Conservation (phyloP, 2,329 filamentous ascomycete genomes). For the Corynespora cassiicola region DNA sequence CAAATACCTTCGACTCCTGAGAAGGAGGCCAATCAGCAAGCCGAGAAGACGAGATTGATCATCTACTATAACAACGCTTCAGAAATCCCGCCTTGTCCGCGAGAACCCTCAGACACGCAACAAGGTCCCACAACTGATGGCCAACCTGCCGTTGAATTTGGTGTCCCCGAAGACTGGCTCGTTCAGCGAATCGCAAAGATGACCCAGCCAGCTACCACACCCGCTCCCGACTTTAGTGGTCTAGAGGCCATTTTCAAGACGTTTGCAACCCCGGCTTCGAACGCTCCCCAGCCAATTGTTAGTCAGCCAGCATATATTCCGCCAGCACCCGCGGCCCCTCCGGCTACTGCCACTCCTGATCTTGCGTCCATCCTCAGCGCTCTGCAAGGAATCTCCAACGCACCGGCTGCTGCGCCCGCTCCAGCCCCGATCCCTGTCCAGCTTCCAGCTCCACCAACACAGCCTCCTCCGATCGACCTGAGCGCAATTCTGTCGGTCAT, state of each 20-base stretch:
- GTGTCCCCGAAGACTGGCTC: conserved; percentile 37
- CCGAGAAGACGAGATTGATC: conserved; percentile 55
- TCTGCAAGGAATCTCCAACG: conserved; percentile 26
- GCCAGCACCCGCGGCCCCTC: conserved; percentile 19
- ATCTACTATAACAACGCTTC: conserved; percentile 52
- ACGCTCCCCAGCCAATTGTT: conserved; percentile 11
- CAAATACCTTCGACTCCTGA: conserved; percentile 49
- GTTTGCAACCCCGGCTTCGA: conserved; percentile 22
- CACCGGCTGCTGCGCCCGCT: conserved; percentile 6
- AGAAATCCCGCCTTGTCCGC: conserved; percentile 55
- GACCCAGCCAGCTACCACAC: conserved; percentile 13
- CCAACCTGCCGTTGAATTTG: conserved; percentile 44
- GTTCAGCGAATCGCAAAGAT: conserved; percentile 29
- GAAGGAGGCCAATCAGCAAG: conserved; percentile 50
- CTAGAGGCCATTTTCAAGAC: conserved; percentile 39
- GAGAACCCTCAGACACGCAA: conserved; percentile 50
- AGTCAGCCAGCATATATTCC: conserved; percentile 25
- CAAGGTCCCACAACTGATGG: conserved; percentile 20
- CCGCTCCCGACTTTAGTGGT: conserved; percentile 26
- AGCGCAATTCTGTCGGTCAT: conserved; percentile 31
- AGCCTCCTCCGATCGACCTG: conserved; percentile 24
- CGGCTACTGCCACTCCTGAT: conserved; percentile 23
- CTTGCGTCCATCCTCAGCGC: conserved; percentile 35
- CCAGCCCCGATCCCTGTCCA: conserved; percentile 12
- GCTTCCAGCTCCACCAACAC: conserved; percentile 16